Conservation (phyloP, 495 filamentous ascomycete genomes). For the Clohesyomyces aquaticus region DNA sequence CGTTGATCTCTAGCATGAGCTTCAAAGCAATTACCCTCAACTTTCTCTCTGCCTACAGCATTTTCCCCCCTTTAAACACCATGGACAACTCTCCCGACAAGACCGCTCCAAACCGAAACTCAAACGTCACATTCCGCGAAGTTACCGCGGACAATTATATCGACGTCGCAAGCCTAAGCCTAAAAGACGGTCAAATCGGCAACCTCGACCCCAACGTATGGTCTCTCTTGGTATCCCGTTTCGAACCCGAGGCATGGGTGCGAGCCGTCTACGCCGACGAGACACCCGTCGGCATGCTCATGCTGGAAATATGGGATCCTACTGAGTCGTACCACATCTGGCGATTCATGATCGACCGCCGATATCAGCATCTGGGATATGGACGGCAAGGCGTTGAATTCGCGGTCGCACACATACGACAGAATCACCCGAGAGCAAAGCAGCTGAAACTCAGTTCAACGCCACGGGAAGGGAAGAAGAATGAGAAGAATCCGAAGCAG, state of each 20-base stretch:
- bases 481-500: not conserved
- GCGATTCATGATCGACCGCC: conserved; percentile 7
- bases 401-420: not conserved
- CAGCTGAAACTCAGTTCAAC: not conserved
- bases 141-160: conserved; percentile 4
- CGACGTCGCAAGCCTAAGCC: not conserved
- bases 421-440: not conserved
- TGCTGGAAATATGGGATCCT: conserved; percentile 4
- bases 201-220: conserved; percentile 11
- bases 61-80: not conserved
- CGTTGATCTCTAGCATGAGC: not conserved
- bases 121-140: conserved; percentile 7
- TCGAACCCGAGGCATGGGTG: conserved; percentile 3
- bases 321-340: conserved; percentile 1
- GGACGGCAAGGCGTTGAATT: not conserved
- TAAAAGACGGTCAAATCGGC: conserved; percentile 2
- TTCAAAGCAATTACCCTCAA: not conserved
- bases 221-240: conserved; percentile 5
- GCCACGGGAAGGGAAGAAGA: not conserved
- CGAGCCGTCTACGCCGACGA: conserved; percentile 9
- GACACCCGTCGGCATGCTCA: conserved; percentile 2
- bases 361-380: conserved; percentile 5
- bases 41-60: not conserved
- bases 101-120: not conserved
- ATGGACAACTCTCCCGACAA: not conserved